phyloP scores from a whole-genome alignment of 108 stramenopile species.

The Skeletonema potamos region DNA sequence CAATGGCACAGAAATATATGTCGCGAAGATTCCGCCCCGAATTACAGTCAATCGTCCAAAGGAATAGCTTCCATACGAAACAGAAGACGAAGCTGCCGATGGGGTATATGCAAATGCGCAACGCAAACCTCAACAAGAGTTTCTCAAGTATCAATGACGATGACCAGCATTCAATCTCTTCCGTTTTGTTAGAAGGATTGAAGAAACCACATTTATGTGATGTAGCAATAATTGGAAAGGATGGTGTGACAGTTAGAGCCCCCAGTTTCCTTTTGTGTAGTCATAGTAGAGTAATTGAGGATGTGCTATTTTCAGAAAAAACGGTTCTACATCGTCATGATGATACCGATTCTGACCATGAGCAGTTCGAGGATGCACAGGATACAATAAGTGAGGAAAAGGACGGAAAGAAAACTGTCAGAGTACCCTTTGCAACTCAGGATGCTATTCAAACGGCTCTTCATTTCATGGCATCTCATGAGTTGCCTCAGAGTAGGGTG shows the following conservation, averaged over 20 bases:
- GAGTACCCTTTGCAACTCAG: constrained; percentile 9
- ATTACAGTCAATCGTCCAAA: neutral
- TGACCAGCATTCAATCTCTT: neutral
- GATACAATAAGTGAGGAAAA: neutral
- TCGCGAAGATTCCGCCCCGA: neutral
- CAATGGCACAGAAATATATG: neutral
- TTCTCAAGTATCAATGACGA: neutral
- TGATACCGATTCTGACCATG: neutral
- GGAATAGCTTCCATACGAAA: neutral
- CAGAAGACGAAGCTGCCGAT: neutral
- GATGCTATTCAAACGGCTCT: constrained; percentile 8
- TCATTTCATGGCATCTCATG: constrained; percentile 20
- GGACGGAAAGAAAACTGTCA: neutral
- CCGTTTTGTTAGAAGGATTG: constrained; percentile 13
- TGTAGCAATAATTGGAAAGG: constrained; percentile 13
- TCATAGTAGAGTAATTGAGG: constrained; percentile 16
- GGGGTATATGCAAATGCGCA: neutral
- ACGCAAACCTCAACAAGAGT: neutral
- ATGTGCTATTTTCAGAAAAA: neutral
- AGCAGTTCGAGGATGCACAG: constrained; percentile 2
- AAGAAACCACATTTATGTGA: constrained; percentile 25
- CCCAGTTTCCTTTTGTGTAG: constrained; percentile 14
- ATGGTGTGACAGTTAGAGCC: constrained; percentile 1
- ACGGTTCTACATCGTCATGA: neutral
- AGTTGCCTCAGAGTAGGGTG: neutral